Base-by-base conservation (phyloP, 2,329 filamentous ascomycete species). In the Hysterium pulicare region DNA sequence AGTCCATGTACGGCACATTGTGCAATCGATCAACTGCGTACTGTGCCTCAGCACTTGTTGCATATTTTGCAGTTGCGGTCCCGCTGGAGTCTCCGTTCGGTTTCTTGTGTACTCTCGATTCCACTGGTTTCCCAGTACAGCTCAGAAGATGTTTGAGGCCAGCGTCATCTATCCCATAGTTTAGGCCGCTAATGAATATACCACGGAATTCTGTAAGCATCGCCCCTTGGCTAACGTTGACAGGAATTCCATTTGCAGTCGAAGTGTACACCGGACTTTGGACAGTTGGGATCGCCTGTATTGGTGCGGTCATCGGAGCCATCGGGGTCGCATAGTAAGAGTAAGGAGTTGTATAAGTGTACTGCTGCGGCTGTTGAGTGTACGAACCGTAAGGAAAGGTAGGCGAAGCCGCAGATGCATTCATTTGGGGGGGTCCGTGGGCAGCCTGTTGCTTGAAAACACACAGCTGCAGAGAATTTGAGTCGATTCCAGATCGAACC, bases 181-280 rank as follows among this genome's bases (percentile, higher is more conserved):
- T 60, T 13, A 68, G 45, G 15, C 59, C 57, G 17, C 53, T 54
- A 24, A 69, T 60, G 47, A 66, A 66, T 22, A 69, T 60, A 6
- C 64, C 64, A 6, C 64, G 62, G 19, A 59, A 54, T 45, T 69
- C 65, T 6, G 64, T 68, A 21, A 62, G 46, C 16, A 64, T 50
- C 13, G 58, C 61, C 7, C 65, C 64, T n/a, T 56, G 48, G n/a
- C 49, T 51, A n/a, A 64, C 46, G 34, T 68, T 69, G 21, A 69
- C 62, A 9, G 62, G 60, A 33, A 68, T 55, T 2, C 64, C 63
- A 21, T 48, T 56, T 13, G 53, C 51, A 43, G 49, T 66, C 20
- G 55, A 49, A 21, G 57, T 59, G 46, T 66, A 67, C 2, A 57
- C 47, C 19, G 57, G 53, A 19, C 44, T 28, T n/a, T 49, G 49